A percentile compares a stretch with the other conserved stretches of the same genome.
Conservation (phyloP, 108 stramenopile species). For the Skeletonema marinoi region DNA sequence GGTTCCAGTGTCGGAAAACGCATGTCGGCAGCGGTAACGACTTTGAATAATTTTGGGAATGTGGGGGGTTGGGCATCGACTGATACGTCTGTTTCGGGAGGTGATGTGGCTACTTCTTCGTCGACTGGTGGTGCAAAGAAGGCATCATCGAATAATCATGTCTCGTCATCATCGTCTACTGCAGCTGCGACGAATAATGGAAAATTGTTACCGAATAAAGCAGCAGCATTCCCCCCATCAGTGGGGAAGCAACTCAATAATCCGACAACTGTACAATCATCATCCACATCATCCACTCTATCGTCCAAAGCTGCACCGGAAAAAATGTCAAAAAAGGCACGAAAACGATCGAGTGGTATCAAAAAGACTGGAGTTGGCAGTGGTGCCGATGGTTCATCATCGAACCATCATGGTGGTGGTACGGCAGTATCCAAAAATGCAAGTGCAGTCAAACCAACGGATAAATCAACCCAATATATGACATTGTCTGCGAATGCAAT, state of each 20-base stretch:
- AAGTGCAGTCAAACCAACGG: background rate
- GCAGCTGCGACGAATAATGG: background rate
- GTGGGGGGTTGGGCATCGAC: constrained; percentile 18
- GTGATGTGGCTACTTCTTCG: background rate
- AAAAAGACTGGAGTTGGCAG: background rate
- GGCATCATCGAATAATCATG: background rate
- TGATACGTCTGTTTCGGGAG: constrained; percentile 12
- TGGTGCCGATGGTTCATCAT: background rate
- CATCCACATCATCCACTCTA: background rate
- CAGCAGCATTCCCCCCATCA: background rate
- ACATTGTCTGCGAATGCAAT: background rate
- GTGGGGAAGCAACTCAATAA: background rate
- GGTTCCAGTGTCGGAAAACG: constrained; percentile 69
- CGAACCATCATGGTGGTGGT: background rate
- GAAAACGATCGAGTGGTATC: background rate
- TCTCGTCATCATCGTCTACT: background rate
- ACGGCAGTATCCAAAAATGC: background rate
- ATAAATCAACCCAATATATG: background rate
- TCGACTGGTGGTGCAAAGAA: background rate
- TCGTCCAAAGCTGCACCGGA: background rate
- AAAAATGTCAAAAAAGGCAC: background rate
- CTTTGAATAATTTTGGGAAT: constrained; percentile 42
- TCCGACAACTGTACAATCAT: background rate
- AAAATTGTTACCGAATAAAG: background rate
- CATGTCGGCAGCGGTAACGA: constrained; percentile 75